Conservation (phyloP, 2,329 filamentous ascomycete species). For the Berkeleyomyces basicola region DNA sequence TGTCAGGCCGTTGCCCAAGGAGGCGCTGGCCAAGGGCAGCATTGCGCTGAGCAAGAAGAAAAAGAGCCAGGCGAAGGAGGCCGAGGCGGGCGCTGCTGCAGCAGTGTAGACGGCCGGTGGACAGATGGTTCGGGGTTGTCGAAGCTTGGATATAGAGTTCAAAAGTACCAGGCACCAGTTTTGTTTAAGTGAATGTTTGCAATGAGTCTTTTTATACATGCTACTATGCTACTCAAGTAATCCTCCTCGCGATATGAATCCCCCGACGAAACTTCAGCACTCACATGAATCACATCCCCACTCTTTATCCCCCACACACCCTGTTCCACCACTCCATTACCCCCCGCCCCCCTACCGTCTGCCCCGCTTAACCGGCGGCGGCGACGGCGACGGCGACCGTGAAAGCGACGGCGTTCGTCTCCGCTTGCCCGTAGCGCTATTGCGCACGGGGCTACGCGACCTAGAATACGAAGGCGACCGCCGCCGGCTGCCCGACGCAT, state of each 20-base stretch:
- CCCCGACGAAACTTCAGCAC: no score
- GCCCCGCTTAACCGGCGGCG: slow-evolving; percentile 14
- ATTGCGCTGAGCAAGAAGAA: slow-evolving; percentile 59
- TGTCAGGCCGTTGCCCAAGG: slow-evolving; percentile 68
- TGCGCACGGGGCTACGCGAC: slow-evolving; percentile 7
- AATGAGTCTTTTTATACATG: background rate
- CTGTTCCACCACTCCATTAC: background rate
- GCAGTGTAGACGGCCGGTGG: background rate
- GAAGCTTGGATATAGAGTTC: background rate
- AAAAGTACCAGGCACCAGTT: background rate
- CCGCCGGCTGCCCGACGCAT: background rate
- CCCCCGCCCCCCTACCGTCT: slow-evolving; percentile 5
- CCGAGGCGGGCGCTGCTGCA: background rate
- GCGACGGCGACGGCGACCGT: slow-evolving; percentile 13
- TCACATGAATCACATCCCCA: background rate
- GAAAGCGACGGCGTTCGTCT: slow-evolving; percentile 12
- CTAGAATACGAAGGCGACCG: slow-evolving; percentile 1
- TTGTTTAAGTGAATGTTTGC: background rate
- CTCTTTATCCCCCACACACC: background rate
- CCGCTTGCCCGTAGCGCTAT: slow-evolving; percentile 1
- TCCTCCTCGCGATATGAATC: no score
- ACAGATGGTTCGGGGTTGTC: no score
- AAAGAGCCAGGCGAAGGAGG: slow-evolving; percentile 23
- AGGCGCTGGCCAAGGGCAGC: slow-evolving; percentile 69
- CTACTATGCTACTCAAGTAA: no score